Percentiles rank a stretch among this genome's conserved stretches.
These are phyloP conservation scores for Eucalyptus rudis DNA, from an alignment of 345 rosid species.

Conservation along the genomic window DNA sequence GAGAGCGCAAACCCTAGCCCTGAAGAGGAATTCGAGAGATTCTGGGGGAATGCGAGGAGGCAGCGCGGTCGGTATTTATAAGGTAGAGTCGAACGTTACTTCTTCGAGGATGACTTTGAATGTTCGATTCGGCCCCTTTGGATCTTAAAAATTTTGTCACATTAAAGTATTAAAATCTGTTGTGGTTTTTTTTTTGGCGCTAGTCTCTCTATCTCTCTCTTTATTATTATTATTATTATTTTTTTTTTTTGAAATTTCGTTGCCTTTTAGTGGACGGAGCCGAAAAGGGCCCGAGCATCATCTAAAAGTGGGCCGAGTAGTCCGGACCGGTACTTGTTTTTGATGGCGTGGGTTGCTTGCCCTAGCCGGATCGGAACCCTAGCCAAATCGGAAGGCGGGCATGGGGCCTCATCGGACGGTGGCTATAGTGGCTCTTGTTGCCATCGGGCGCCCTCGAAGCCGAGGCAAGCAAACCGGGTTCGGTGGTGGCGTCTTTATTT, in stretches of 20 bases:
- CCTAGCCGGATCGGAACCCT: background rate
- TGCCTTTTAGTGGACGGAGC: background rate
- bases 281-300: background rate
- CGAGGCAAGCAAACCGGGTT: accelerated
- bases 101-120: background rate
- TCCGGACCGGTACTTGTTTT: accelerated
- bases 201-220: background rate
- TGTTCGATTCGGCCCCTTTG: background rate
- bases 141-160: background rate
- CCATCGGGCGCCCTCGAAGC: accelerated
- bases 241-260: background rate
- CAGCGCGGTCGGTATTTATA: background rate
- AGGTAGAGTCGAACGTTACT: background rate
- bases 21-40: background rate
- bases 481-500: accelerated
- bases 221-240: too few relatives aligned
- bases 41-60: background rate
- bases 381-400: background rate
- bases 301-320: background rate
- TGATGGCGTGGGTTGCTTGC: background rate
- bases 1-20: background rate
- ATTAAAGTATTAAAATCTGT: background rate
- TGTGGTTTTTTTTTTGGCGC: background rate
- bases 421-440: too few relatives aligned
- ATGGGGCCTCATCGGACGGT: background rate